Evolutionary conservation across 2,329 filamentous ascomycete genomes (phyloP).

Genomic region (Gremmenia infestans): DNA sequence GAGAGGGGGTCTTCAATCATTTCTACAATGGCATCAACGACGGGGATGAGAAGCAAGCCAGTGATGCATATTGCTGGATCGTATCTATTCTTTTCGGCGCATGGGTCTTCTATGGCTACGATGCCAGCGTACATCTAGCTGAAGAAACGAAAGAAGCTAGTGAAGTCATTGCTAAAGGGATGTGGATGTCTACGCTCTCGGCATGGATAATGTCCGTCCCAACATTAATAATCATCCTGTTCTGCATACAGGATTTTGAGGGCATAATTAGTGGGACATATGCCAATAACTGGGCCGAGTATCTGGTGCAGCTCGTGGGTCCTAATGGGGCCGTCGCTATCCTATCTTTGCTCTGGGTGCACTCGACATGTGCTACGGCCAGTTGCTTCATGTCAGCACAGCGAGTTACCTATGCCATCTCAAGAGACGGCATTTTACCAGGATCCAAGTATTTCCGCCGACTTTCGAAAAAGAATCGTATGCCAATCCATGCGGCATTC

Average conservation of each 20-base stretch:
- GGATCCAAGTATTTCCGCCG: slow-evolving; percentile 33
- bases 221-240: slow-evolving; percentile 36
- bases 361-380: slow-evolving; percentile 35
- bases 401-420: slow-evolving; percentile 37
- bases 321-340: slow-evolving; percentile 33
- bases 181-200: slow-evolving; percentile 35
- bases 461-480: slow-evolving; percentile 29
- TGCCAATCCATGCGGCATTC: slow-evolving; percentile 34
- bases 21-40: slow-evolving; percentile 38
- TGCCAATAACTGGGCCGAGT: slow-evolving; percentile 37
- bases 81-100: slow-evolving; percentile 34
- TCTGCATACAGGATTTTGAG: slow-evolving; percentile 38
- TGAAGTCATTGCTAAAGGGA: slow-evolving; percentile 35
- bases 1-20: slow-evolving; percentile 30
- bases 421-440: slow-evolving; percentile 36
- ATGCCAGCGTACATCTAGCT: slow-evolving; percentile 34
- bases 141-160: slow-evolving; percentile 36
- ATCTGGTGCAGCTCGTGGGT: slow-evolving; percentile 35
- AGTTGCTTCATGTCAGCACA: slow-evolving; percentile 36
- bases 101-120: slow-evolving; percentile 35
- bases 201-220: slow-evolving; percentile 36
- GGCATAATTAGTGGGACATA: slow-evolving; percentile 33
- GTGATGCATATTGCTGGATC: slow-evolving; percentile 35
- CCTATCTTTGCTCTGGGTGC: slow-evolving; percentile 34
- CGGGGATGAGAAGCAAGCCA: slow-evolving; percentile 31